Base-by-base conservation (phyloP, 1,139 yeast genomes). In the Yamadazyma epiphylla region DNA sequence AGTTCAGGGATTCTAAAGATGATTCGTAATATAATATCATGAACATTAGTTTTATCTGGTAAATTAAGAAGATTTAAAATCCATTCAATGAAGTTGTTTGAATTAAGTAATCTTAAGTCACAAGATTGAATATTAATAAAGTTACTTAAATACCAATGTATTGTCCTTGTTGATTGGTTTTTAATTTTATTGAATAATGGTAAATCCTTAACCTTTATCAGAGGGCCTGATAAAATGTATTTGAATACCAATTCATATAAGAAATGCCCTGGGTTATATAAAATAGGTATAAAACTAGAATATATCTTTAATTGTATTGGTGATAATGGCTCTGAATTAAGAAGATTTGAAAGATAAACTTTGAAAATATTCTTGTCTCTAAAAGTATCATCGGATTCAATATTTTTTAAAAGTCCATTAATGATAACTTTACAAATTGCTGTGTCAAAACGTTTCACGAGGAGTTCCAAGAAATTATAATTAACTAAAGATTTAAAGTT, bases 231-330 rank as follows among this genome's bases (percentile, higher is more conserved):
- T 27, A 82, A 58, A 7, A 83, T 63, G 62, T 74, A 82, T 42
- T 79, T 68, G 46, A 69, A 75, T 0, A 77, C 74, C 39, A 76
- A 74, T 40, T 86, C 95, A 51, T 82, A 85, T 26, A 89, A 53
- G 48, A 60, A 72, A 52, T 74, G 94, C n/a, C 74, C 80, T 1
- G 88, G 96, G 51, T 75, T 78, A 6, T 69, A 51, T 34, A 85
- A 51, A 2, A 85, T 61, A 4, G 77, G 74, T 4, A 77, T 58
- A 24, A 87, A 51, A 30, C 72, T 68, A 0, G 86, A 52, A 63
- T 46, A 80, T 31, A 60, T 54, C 11, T 27, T 33, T 26, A 32
- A 29, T 4, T 49, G 51, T n/a, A 36, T 30, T 10, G 43, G 38
- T 3, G 50, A 39, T 4, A 43, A 41, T 13, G 37, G 45, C 14